These are phyloP conservation scores for Eimeria brunetti DNA, from an alignment of 169 alveolate genomes.

Conservation along the genomic window DNA sequence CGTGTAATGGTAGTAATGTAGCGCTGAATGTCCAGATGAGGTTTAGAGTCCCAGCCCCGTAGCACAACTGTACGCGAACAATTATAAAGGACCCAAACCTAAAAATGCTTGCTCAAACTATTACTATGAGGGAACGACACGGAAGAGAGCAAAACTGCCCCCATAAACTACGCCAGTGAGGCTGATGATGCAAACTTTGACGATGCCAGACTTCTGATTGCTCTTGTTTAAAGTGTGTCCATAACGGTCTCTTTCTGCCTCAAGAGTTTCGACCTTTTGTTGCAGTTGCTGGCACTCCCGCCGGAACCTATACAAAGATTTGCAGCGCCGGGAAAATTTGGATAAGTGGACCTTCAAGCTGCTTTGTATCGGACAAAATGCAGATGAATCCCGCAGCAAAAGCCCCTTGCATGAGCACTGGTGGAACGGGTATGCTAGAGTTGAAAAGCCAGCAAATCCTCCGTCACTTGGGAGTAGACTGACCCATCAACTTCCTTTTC, in stretches of 20 bases:
- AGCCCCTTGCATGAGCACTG: not conserved
- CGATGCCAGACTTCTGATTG: slow-evolving; percentile 58
- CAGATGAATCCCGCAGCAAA: not conserved
- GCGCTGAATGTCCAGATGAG: not conserved
- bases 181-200: not conserved
- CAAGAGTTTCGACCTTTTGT: slow-evolving; percentile 74
- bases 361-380: not conserved
- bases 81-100: not conserved
- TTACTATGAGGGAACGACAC: not conserved
- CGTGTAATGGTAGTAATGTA: not conserved
- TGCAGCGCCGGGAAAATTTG: not conserved
- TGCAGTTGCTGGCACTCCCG: slow-evolving; percentile 69
- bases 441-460: not conserved
- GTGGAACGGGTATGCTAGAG: not conserved
- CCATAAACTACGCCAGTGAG: not conserved
- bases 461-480: not conserved
- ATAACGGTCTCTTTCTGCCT: slow-evolving; percentile 83
- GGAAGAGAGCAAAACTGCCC: not conserved
- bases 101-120: not conserved
- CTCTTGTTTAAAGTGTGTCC: slow-evolving; percentile 80
- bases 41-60: not conserved
- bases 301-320: slow-evolving; percentile 27
- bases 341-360: not conserved
- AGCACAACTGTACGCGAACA: no score
- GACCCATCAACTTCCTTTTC: slow-evolving; percentile 73